A percentile compares a stretch with the other conserved stretches of the same genome.
Conservation (phyloP, 78 protist species). For the Isochrysis galbana region DNA sequence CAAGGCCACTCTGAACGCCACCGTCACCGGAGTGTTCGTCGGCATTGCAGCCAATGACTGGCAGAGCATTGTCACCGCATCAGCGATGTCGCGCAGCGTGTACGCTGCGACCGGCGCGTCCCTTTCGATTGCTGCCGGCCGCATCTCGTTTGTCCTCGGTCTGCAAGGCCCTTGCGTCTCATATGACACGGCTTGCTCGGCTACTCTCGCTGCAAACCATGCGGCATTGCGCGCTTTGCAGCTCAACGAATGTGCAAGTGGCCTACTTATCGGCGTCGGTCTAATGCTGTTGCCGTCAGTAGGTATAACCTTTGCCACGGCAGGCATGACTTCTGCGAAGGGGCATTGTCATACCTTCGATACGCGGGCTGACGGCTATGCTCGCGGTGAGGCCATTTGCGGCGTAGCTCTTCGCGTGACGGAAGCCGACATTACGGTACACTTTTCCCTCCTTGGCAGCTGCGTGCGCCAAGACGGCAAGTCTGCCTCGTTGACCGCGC, state of each 20-base stretch:
- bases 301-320: conserved; percentile 36
- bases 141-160: conserved; percentile 73
- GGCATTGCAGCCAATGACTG: neutral
- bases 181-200: conserved; percentile 83
- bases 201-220: conserved; percentile 65
- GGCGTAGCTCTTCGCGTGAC: conserved; percentile 23
- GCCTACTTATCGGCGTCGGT: conserved; percentile 69
- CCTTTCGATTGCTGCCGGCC: conserved; percentile 53
- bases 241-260: conserved; percentile 54
- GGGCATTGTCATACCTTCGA: conserved; percentile 76
- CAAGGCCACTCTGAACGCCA: neutral
- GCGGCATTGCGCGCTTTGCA: conserved; percentile 58
- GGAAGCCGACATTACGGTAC: neutral
- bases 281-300: conserved; percentile 49
- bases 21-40: neutral
- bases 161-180: conserved; percentile 71
- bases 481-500: neutral
- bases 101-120: neutral
- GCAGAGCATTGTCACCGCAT: neutral
- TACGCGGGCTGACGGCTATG: conserved; percentile 77
- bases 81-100: neutral
- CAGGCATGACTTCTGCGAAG: conserved; percentile 54
- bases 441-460: neutral
- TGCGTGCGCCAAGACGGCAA: neutral
- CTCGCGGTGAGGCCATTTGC: conserved; percentile 76